Conservation (phyloP, 1,284 basidiomycete genomes). For the Cutaneotrichosporon sp. region DNA sequence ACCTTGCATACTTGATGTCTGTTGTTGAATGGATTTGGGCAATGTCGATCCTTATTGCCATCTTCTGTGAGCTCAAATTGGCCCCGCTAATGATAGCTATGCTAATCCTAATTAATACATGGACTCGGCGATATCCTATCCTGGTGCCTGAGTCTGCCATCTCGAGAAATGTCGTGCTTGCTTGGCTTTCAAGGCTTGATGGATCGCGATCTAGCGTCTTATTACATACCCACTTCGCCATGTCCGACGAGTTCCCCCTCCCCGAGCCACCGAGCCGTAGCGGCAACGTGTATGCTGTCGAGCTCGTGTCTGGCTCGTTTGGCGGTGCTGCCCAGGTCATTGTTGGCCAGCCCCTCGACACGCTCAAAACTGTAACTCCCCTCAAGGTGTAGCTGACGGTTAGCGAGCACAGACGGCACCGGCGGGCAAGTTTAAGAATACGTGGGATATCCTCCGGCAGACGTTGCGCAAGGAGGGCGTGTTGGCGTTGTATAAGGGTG, state of each 20-base stretch:
- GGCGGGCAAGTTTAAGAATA: conserved; percentile 69
- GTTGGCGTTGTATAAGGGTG: conserved; percentile 88
- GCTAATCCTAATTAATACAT: neutral
- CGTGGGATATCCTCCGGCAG: conserved; percentile 79
- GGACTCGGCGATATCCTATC: neutral
- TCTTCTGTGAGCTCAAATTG: neutral
- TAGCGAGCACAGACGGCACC: conserved; percentile 56
- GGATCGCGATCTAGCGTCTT: no score
- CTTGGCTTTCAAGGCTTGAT: no score
- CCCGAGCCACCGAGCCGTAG: conserved; percentile 39
- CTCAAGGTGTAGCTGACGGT: neutral
- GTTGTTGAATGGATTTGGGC: neutral
- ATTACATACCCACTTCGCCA: neutral
- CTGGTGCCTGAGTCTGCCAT: no score
- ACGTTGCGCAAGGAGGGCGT: conserved; percentile 84
- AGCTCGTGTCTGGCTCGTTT: conserved; percentile 52
- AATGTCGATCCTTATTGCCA: neutral
- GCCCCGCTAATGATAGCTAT: neutral
- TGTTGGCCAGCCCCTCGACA: conserved; percentile 78
- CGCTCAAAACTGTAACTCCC: conserved; percentile 63
- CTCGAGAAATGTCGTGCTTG: neutral
- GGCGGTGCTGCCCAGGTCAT: conserved; percentile 62
- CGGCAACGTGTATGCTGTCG: conserved; percentile 47
- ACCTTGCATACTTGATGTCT: conserved; percentile 20
- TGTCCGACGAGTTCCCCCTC: conserved; percentile 28